Evolutionary conservation across 2,329 filamentous ascomycete species (phyloP), one percentile per base, ranked within the genome.

Genomic region (Hymenoscyphus repandus): DNA sequence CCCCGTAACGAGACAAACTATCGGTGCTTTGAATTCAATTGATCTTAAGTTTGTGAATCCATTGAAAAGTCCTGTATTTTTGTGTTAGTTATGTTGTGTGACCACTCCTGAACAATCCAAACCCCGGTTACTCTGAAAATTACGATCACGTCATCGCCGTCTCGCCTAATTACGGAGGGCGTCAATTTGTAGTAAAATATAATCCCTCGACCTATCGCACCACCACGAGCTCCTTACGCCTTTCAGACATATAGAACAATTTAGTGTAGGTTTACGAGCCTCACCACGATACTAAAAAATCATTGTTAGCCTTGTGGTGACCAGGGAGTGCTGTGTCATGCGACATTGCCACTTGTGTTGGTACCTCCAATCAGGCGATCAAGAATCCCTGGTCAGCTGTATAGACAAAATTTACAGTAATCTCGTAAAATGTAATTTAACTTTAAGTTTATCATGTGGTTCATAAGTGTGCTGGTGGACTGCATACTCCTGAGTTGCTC

Each of bases 341-440:
- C 22, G 22, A 27, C 7, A 7, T 27, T 7, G 22, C 22, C 22
- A 27, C 22, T 4, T 27, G 4, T 4, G 22, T 27, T 27, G 22
- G 7, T 27, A 27, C 22, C 7, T 27, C 22, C 22, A 27, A 27
- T 7, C 22, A 27, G 7, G 22, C 22, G 22, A 27, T 27, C 22
- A 59, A 6, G 50, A 45, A 41, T 67, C 66, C 6, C 32, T 47
- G 38, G 44, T 33, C 10, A 17, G n/a, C n/a, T n/a, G n/a, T n/a
- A n/a, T n/a, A n/a, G n/a, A n/a, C n/a, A n/a, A n/a, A n/a, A n/a
- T n/a, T n/a, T n/a, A n/a, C n/a, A n/a, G n/a, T n/a, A n/a, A n/a
- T n/a, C n/a, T n/a, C n/a, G n/a, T n/a, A n/a, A n/a, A n/a, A n/a
- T n/a, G n/a, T n/a, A n/a, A n/a, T n/a, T n/a, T n/a, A n/a, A n/a